phyloP scores from a whole-genome alignment of 1,139 yeast species.

The Kazachstania sp. region DNA sequence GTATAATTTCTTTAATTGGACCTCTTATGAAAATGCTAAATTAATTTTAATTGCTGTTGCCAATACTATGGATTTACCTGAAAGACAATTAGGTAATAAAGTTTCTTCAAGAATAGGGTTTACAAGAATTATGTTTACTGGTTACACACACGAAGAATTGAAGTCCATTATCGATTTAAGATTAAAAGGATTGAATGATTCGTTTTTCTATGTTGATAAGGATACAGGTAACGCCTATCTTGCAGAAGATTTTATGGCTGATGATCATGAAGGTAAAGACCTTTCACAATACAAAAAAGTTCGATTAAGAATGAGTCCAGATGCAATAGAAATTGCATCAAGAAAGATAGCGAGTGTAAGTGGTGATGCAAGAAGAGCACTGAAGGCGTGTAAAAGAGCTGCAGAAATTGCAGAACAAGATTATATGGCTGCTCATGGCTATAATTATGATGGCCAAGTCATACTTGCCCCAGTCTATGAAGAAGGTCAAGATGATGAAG shows the following conservation, averaged over 20 bases:
- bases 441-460: constrained; percentile 21
- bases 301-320: constrained; percentile 47
- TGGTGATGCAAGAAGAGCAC: constrained; percentile 94
- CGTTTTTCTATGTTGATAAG: constrained; percentile 28
- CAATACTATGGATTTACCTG: constrained; percentile 96
- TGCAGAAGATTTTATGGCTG: constrained; percentile 11
- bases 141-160: constrained; percentile 76
- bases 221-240: constrained; percentile 29
- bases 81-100: constrained; percentile 75
- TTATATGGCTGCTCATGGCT: constrained; percentile 34
- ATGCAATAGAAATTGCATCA: constrained; percentile 86
- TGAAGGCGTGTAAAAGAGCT: constrained; percentile 82
- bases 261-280: constrained; percentile 5
- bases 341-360: constrained; percentile 92
- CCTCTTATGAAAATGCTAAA: constrained; percentile 70
- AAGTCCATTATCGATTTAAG: constrained; percentile 67
- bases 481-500: constrained; percentile 5
- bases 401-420: constrained; percentile 77
- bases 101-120: constrained; percentile 87
- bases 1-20: constrained; percentile 98
- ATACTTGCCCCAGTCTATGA: neutral
- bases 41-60: constrained; percentile 89
- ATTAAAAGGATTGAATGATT: constrained; percentile 45
- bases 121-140: constrained; percentile 78
- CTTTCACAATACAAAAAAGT: constrained; percentile 25